Percentiles rank a stretch among this genome's conserved stretches.
These are phyloP conservation scores for Ophioceras dolichostomum DNA, from an alignment of 2,329 filamentous ascomycete genomes.

Conservation along the genomic window DNA sequence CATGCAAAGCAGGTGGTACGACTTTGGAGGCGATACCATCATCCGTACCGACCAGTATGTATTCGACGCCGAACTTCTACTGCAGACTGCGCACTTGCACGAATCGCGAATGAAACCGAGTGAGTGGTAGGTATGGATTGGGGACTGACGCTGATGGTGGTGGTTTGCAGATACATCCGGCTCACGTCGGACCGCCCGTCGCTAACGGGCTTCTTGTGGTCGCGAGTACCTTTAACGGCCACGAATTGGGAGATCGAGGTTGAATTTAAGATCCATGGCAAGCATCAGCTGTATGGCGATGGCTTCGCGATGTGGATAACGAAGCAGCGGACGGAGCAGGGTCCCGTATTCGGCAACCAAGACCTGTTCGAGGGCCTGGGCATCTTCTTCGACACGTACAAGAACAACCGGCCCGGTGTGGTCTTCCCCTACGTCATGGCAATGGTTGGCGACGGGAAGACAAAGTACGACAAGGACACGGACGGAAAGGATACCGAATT, in stretches of 20 bases:
- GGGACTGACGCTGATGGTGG: slow-evolving; percentile 10
- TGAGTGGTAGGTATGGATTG: no score
- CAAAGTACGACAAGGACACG: slow-evolving; percentile 79
- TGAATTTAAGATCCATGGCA: slow-evolving; percentile 87
- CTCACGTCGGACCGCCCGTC: slow-evolving; percentile 84
- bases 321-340: slow-evolving; percentile 71
- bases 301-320: slow-evolving; percentile 98
- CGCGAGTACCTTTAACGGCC: slow-evolving; percentile 83
- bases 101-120: not conserved
- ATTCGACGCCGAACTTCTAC: not conserved
- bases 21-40: slow-evolving; percentile 94
- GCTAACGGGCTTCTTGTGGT: slow-evolving; percentile 88
- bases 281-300: slow-evolving; percentile 84
- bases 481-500: slow-evolving; percentile 91
- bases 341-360: slow-evolving; percentile 75
- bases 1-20: slow-evolving; percentile 97
- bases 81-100: not conserved
- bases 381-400: slow-evolving; percentile 97
- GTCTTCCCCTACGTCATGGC: slow-evolving; percentile 98
- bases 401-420: slow-evolving; percentile 93
- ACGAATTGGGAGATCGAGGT: slow-evolving; percentile 98
- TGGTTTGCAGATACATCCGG: slow-evolving; percentile 63
- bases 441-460: slow-evolving; percentile 89
- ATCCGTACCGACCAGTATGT: slow-evolving; percentile 58
- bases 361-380: slow-evolving; percentile 91